A percentile compares a stretch with the other conserved stretches of the same genome.
These are phyloP conservation scores for Trypanosoma avium DNA, from an alignment of 208 protist species.

Conservation along the genomic window DNA sequence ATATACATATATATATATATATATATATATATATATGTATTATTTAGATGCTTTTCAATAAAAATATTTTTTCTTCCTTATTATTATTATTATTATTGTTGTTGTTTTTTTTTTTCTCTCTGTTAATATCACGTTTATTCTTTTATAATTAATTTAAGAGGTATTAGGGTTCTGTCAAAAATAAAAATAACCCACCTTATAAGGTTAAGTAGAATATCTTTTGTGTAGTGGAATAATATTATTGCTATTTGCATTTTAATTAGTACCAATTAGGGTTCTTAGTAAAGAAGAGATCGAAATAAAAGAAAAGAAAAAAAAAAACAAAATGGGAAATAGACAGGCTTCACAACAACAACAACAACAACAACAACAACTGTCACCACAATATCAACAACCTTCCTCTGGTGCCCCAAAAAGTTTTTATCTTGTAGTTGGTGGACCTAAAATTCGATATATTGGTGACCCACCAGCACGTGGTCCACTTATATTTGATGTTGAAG, in stretches of 20 bases:
- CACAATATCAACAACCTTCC: no score
- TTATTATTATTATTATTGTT: slow-evolving; percentile 8
- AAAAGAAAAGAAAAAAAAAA: slow-evolving; percentile 6
- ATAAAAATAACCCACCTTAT: no score
- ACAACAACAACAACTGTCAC: no score
- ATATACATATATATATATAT: no score
- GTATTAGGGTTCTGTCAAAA: no score
- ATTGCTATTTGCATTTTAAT: no score
- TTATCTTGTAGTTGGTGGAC: slow-evolving; percentile 67
- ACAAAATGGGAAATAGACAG: slow-evolving; percentile 17
- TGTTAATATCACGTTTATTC: background rate
- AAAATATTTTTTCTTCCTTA: slow-evolving; percentile 13
- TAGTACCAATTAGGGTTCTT: no score
- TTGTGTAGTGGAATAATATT: background rate
- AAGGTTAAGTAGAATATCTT: background rate
- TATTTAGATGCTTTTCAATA: background rate
- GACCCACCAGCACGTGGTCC: slow-evolving; percentile 36
- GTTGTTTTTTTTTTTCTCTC: slow-evolving; percentile 3
- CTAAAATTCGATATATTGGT: slow-evolving; percentile 46
- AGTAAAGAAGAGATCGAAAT: background rate
- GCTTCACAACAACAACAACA: background rate
- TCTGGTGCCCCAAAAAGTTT: slow-evolving; percentile 35
- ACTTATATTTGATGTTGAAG: slow-evolving; percentile 58
- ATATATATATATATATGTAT: slow-evolving; percentile 8
- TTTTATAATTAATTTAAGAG: slow-evolving; percentile 11